Percentiles rank a stretch among this genome's conserved stretches.
phyloP scores from a whole-genome alignment of 768 basidiomycete species.

The Pholiota molesta region DNA sequence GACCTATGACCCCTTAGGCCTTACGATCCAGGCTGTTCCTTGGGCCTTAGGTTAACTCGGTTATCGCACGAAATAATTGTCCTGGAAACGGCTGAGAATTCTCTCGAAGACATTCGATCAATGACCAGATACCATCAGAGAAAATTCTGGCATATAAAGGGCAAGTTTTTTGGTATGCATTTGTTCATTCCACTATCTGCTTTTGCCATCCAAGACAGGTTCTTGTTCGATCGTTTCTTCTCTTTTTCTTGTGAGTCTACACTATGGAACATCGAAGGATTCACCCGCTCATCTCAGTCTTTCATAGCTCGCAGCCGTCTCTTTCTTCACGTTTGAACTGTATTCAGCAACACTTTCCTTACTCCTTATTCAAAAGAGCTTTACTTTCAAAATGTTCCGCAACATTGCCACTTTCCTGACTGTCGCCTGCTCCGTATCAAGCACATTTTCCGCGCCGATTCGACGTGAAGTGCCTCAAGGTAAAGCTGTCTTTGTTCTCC shows the following conservation, averaged over 20 bases:
- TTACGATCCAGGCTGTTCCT: neutral
- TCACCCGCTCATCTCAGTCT: neutral
- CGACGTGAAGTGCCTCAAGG: conserved; percentile 68
- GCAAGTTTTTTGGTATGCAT: conserved; percentile 1
- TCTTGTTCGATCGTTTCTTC: conserved; percentile 40
- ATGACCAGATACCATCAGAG: conserved; percentile 7
- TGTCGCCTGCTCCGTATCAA: conserved; percentile 36
- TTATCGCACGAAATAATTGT: conserved; percentile 18
- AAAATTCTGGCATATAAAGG: conserved; percentile 16
- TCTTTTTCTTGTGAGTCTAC: conserved; percentile 30
- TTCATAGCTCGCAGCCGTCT: conserved; percentile 33
- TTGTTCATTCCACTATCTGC: conserved; percentile 35
- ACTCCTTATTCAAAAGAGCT: conserved; percentile 14
- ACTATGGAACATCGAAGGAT: neutral
- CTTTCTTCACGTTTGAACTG: conserved; percentile 22
- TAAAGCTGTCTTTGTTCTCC: conserved; percentile 24
- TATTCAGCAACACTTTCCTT: conserved; percentile 19
- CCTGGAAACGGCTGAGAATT: conserved; percentile 19
- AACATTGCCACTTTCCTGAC: conserved; percentile 25
- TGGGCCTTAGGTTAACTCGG: conserved; percentile 1
- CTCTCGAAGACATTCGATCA: conserved; percentile 8
- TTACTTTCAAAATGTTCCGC: conserved; percentile 26
- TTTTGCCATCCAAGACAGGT: conserved; percentile 54
- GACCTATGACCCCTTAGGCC: neutral
- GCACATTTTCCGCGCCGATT: conserved; percentile 42